Evolutionary conservation across 1,284 basidiomycete genomes (phyloP).

Genomic region (Apiotrichum montevideense): DNA sequence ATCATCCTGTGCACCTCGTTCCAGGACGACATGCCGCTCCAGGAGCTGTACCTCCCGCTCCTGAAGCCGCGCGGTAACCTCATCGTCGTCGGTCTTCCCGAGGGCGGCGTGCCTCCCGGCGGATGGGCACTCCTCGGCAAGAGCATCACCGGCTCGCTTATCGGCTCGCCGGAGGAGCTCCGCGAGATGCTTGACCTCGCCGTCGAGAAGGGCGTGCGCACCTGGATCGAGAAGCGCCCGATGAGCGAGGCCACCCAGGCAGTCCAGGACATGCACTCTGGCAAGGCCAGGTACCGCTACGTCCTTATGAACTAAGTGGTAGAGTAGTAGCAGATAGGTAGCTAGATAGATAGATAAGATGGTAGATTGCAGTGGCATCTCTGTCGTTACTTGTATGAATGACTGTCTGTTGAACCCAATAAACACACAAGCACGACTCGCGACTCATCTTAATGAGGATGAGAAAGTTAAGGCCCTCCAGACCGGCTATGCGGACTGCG

Average conservation of each 20-base stretch:
- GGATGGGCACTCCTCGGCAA: slow-evolving; percentile 8
- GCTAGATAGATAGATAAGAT: no score
- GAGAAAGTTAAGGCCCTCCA: no score
- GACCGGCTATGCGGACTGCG: no score
- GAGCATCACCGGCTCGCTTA: slow-evolving; percentile 38
- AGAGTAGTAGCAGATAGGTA: no score
- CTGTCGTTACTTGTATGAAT: no score
- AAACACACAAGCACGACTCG: no score
- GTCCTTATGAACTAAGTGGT: slow-evolving; percentile 45
- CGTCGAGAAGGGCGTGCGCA: slow-evolving; percentile 37
- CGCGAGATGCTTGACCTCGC: slow-evolving; percentile 46
- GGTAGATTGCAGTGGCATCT: no score
- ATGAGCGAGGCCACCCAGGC: slow-evolving; percentile 50
- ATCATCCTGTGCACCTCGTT: slow-evolving; percentile 47
- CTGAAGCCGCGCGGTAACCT: slow-evolving; percentile 46
- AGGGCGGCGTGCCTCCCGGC: slow-evolving; percentile 22
- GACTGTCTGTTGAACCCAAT: no score
- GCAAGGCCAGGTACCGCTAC: slow-evolving; percentile 49
- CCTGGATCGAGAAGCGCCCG: slow-evolving; percentile 48
- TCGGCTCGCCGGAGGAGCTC: slow-evolving; percentile 46
- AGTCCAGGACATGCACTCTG: slow-evolving; percentile 47
- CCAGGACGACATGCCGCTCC: slow-evolving; percentile 36
- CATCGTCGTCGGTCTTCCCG: slow-evolving; percentile 45
- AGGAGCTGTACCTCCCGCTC: slow-evolving; percentile 32
- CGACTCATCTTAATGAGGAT: no score